Base-by-base conservation (phyloP, 805 yeast species). In the Kuraishia cidri region DNA sequence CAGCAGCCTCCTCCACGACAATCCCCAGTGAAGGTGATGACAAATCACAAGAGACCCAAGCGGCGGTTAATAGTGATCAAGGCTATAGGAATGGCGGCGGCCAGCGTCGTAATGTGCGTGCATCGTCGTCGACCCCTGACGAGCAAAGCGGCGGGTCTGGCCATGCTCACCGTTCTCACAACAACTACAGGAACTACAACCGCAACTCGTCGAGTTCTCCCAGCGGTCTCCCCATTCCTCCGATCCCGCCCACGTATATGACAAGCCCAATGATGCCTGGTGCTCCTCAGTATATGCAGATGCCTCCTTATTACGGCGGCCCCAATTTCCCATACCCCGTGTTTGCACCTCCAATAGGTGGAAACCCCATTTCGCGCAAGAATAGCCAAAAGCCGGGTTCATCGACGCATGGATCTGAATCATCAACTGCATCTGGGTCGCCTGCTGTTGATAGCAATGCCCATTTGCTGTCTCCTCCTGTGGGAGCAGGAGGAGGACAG, bases 141-240 rank as follows among this genome's bases (percentile, higher is more conserved):
- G 9, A 20, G 23, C 23, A 20, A 10, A 7, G 10, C 9, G 9
- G 10, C 9, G 9, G 10, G 23, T 10, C 7, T 7, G 9, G 10
- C n/a, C 30, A 27, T 14, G 9, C 16, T 8, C 13, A 15, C 11
- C 30, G 16, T 15, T 33, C 19, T 9, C 18, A 22, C 17, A 32
- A 16, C 35, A 36, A 24, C 36, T 21, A 15, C 24, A 26, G 9
- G 28, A 31, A 21, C 26, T 15, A 25, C 32, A 25, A 19, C 9
- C 7, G 23, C 7, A 20, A 20, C 23, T 7, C 23, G 7, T 10
- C 23, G 23, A 17, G 6, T 14, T 27, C 30, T 9, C 30, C 30
- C 30, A 27, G 16, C 21, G 23, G 23, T 7, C 16, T 27, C 14
- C 21, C 12, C 12, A 27, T 27, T 10, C 30, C 30, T 4, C 30